Percentiles rank a stretch among this genome's conserved stretches.
Conservation (phyloP, 371 early-diverging fungal species). For the Mucor mucedo region DNA sequence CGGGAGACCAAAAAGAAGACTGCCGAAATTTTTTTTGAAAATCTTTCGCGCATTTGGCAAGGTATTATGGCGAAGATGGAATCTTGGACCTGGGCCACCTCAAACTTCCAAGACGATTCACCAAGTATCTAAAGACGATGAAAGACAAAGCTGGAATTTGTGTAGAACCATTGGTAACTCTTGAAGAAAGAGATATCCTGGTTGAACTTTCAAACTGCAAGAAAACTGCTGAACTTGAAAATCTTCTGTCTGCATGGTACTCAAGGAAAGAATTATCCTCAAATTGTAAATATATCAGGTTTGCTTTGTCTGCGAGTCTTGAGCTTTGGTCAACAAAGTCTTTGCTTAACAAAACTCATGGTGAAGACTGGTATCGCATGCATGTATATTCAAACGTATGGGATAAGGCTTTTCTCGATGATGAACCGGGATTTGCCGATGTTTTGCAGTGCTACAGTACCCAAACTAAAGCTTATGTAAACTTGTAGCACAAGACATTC, state of each 20-base stretch:
- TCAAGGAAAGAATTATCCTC: neutral
- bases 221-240: neutral
- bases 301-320: slow-evolving; percentile 7
- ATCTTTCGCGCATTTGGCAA: neutral
- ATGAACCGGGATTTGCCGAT: too few relatives aligned
- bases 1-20: neutral
- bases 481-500: too few relatives aligned
- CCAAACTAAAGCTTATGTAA: too few relatives aligned
- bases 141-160: too few relatives aligned
- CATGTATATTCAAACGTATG: slow-evolving; percentile 21
- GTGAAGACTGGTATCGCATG: slow-evolving; percentile 10
- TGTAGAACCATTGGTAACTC: neutral
- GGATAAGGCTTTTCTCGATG: slow-evolving; percentile 14
- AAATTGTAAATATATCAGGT: slow-evolving; percentile 5
- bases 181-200: slow-evolving; percentile 18
- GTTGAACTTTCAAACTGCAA: slow-evolving; percentile 13
- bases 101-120: too few relatives aligned
- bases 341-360: slow-evolving; percentile 7
- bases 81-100: too few relatives aligned
- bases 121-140: too few relatives aligned
- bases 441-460: too few relatives aligned
- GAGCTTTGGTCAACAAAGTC: slow-evolving; percentile 14
- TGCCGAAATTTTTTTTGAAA: neutral
- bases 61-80: too few relatives aligned
- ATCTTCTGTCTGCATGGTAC: neutral